Percentiles rank a stretch among this genome's conserved stretches.
phyloP scores from a whole-genome alignment of 2,329 filamentous ascomycete genomes.

The Ophiostoma populinum region DNA sequence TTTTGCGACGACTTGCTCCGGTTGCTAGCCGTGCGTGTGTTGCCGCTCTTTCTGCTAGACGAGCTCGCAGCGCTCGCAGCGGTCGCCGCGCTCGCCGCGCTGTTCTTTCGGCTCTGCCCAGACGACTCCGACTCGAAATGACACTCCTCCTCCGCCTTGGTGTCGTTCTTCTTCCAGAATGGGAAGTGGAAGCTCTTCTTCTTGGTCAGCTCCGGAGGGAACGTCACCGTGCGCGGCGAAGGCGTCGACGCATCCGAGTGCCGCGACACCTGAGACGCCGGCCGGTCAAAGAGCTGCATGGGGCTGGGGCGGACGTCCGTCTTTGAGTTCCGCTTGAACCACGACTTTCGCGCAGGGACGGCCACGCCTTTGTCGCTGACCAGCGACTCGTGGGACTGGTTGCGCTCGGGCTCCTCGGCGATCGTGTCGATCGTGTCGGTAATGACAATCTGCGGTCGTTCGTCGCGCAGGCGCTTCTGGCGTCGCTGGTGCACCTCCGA shows the following conservation, averaged over 20 bases:
- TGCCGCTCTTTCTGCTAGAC: background rate
- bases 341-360: slow-evolving; percentile 5
- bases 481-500: background rate
- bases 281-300: background rate
- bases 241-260: background rate
- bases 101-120: slow-evolving; percentile 10
- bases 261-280: slow-evolving; percentile 1
- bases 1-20: slow-evolving; percentile 5
- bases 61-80: slow-evolving; percentile 2
- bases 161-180: slow-evolving; percentile 35
- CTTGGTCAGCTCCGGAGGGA: slow-evolving; percentile 11
- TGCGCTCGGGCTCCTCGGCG: slow-evolving; percentile 6
- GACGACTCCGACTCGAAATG: background rate
- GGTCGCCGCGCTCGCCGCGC: slow-evolving; percentile 1
- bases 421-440: slow-evolving; percentile 8
- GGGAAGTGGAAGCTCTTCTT: slow-evolving; percentile 37
- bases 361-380: slow-evolving; percentile 3
- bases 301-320: slow-evolving; percentile 11
- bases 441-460: background rate
- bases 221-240: background rate
- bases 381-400: slow-evolving; percentile 1
- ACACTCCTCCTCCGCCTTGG: slow-evolving; percentile 23
- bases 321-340: slow-evolving; percentile 12
- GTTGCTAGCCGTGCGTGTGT: slow-evolving; percentile 5
- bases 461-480: background rate